phyloP scores from a whole-genome alignment of 2,329 filamentous ascomycete species.

The Penicillium sp. region DNA sequence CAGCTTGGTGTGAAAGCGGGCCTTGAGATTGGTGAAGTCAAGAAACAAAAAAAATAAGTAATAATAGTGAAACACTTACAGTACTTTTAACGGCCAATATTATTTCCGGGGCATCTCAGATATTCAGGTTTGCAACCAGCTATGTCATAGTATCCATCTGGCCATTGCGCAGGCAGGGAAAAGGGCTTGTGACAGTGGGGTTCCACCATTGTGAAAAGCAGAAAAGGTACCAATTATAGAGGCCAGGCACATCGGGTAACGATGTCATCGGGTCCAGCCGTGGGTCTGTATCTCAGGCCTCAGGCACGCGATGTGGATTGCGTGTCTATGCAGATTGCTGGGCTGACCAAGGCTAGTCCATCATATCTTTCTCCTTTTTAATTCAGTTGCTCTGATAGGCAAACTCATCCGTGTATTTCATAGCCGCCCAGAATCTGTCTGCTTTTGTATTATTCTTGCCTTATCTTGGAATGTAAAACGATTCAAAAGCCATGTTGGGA shows the following conservation, averaged over 20 bases:
- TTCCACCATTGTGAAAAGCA: not conserved
- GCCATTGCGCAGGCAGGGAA: conserved; percentile 17
- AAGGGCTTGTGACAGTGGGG: not conserved
- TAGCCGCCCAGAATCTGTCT: too few relatives aligned
- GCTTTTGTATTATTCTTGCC: too few relatives aligned
- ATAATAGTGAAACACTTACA: not conserved
- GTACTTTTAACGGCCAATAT: not conserved
- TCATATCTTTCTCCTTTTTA: too few relatives aligned
- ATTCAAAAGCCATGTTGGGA: too few relatives aligned
- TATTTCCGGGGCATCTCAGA: not conserved
- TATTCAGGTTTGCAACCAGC: conserved; percentile 5
- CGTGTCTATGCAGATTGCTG: not conserved
- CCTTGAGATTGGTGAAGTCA: not conserved
- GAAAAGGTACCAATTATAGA: conserved; percentile 14
- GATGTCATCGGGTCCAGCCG: conserved; percentile 21
- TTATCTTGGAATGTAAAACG: too few relatives aligned
- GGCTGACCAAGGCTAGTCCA: not conserved
- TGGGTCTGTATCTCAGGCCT: not conserved
- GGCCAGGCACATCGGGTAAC: conserved; percentile 17
- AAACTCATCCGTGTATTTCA: too few relatives aligned
- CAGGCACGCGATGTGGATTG: not conserved
- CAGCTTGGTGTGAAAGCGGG: not conserved
- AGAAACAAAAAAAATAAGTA: not conserved
- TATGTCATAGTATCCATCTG: conserved; percentile 22
- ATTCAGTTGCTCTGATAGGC: too few relatives aligned